Conservation (phyloP, 2,329 filamentous ascomycete species). For the Epicoccum nigrum region DNA sequence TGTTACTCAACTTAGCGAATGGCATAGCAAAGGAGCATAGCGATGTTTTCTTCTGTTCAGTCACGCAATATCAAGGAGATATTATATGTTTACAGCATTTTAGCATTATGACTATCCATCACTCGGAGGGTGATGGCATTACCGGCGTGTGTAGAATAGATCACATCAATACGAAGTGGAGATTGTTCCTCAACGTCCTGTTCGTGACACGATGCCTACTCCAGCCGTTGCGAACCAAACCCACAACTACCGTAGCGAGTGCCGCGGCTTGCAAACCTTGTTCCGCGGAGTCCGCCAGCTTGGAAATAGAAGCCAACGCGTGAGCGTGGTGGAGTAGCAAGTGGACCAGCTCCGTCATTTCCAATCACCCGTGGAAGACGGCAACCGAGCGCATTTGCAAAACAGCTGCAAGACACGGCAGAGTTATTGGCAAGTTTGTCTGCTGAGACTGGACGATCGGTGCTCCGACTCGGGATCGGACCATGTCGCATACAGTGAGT, state of each 20-base stretch:
- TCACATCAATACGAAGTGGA: not conserved
- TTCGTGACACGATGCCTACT: no score
- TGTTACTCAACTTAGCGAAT: not conserved
- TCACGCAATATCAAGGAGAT: not conserved
- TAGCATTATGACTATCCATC: not conserved
- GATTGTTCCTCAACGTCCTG: no score
- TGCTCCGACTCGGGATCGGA: not conserved
- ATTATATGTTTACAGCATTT: not conserved
- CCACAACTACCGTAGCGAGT: not conserved
- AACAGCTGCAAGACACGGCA: constrained; percentile 1
- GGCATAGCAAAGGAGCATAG: constrained; percentile 9
- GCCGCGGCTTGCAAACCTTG: not conserved
- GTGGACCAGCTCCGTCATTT: constrained; percentile 6
- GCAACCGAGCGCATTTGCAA: not conserved
- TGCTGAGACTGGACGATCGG: not conserved
- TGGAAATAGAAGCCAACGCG: constrained; percentile 9
- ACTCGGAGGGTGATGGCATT: not conserved
- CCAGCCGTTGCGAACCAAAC: not conserved
- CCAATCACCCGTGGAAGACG: not conserved
- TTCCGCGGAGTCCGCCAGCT: not conserved
- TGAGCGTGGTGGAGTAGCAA: not conserved
- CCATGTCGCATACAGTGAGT: not conserved
- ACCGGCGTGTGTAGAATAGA: not conserved
- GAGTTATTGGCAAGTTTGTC: no score
- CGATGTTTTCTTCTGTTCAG: not conserved